Evolutionary conservation across 331 rosid species (phyloP).

Genomic region (Quercus lobata): DNA sequence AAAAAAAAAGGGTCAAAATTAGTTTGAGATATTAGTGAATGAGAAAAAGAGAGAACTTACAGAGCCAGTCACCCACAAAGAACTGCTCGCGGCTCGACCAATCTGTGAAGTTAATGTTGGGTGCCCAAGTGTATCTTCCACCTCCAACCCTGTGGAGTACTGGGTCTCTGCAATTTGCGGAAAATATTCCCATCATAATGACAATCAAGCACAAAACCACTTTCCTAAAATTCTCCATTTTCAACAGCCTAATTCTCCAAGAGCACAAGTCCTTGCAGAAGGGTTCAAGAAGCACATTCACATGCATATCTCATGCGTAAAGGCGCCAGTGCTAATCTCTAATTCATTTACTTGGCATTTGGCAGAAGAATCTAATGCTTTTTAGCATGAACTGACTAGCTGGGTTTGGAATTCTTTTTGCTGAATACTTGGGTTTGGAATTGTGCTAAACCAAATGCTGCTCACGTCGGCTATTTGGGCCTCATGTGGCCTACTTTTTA

Average conservation of each 20-base stretch:
- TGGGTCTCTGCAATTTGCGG: conserved; percentile 37
- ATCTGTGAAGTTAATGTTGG: conserved; percentile 40
- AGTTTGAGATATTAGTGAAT: background rate
- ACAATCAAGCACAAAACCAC: background rate
- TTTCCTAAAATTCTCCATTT: conserved; percentile 23
- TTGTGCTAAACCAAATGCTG: too few species aligned
- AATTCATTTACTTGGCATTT: too few species aligned
- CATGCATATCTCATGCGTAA: conserved; percentile 5
- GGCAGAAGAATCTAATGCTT: too few species aligned
- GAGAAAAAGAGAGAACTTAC: conserved; percentile 28
- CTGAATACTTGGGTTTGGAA: too few species aligned
- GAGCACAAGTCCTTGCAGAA: background rate
- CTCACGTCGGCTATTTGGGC: too few species aligned
- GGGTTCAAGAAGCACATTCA: background rate
- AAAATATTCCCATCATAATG: background rate
- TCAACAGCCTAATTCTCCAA: background rate
- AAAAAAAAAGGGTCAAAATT: background rate
- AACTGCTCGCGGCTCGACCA: conserved; percentile 60
- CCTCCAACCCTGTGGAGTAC: conserved; percentile 73
- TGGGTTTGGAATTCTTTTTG: too few species aligned
- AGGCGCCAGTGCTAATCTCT: background rate
- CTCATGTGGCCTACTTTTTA: too few species aligned
- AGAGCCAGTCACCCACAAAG: conserved; percentile 73
- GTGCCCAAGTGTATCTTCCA: conserved; percentile 52
- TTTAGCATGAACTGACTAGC: too few species aligned